phyloP scores from a whole-genome alignment of 768 basidiomycete species.

The Pisolithus orientalis region DNA sequence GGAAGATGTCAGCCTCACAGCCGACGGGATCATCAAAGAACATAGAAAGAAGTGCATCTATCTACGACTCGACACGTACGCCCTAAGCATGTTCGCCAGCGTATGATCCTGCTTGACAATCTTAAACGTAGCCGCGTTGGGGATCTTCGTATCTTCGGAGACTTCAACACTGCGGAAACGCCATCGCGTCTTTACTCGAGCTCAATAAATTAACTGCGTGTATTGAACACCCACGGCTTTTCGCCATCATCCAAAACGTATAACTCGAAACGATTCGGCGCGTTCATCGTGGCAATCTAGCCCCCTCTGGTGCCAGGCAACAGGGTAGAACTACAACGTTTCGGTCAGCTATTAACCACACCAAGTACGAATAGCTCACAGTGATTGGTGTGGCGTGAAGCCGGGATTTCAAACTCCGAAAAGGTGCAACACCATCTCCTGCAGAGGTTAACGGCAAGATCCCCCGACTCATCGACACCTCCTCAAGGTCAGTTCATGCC shows the following conservation, averaged over 20 bases:
- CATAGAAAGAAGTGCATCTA: constrained; percentile 4
- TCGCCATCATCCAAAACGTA: constrained; percentile 92
- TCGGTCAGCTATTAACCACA: background rate
- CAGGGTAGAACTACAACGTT: background rate
- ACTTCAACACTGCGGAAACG: constrained; percentile 67
- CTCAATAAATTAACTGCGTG: background rate
- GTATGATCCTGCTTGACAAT: constrained; percentile 97
- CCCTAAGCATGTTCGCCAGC: constrained; percentile 91
- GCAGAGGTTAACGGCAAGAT: constrained; percentile 11
- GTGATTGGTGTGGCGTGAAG: constrained; percentile 18
- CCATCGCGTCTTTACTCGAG: constrained; percentile 7
- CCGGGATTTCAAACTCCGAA: constrained; percentile 22
- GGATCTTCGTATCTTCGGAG: constrained; percentile 94
- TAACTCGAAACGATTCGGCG: constrained; percentile 87
- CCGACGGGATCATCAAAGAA: background rate
- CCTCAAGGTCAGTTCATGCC: constrained; percentile 62
- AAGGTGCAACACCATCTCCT: constrained; percentile 1
- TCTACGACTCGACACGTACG: constrained; percentile 43
- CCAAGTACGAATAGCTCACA: constrained; percentile 24
- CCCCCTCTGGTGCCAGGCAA: too few species aligned
- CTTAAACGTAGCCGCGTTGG: constrained; percentile 93
- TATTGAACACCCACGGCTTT: constrained; percentile 64
- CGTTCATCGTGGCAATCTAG: constrained; percentile 59
- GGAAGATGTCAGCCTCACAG: background rate
- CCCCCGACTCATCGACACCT: constrained; percentile 37